Percentiles rank a stretch among this genome's conserved stretches.
Evolutionary conservation across 2,329 filamentous ascomycete species (phyloP).

Genomic region (Plectosphaerella plurivora): DNA sequence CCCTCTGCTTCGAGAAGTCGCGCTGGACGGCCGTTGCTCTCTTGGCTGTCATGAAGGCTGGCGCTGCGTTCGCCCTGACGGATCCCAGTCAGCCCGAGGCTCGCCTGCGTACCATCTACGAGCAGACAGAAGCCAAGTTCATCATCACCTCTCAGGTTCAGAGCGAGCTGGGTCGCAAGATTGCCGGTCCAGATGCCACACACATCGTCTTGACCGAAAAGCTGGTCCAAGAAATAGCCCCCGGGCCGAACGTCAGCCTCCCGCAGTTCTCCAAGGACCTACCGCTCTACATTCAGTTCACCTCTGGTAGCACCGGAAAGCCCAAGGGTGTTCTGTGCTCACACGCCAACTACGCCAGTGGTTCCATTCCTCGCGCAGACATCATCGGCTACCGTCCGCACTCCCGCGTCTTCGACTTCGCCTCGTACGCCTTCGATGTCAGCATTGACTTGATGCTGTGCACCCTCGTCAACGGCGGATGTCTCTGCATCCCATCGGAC

Average conservation of each 20-base stretch:
- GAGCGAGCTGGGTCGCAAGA: constrained; percentile 28
- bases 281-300: constrained; percentile 56
- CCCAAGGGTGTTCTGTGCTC: constrained; percentile 58
- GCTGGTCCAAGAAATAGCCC: constrained; percentile 10
- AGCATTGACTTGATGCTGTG: constrained; percentile 51
- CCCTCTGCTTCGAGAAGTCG: constrained; percentile 47
- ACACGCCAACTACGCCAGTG: constrained; percentile 42
- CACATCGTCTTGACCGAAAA: constrained; percentile 27
- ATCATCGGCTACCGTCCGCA: constrained; percentile 35
- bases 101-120: constrained; percentile 37
- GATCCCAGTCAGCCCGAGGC: constrained; percentile 42
- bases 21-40: constrained; percentile 40
- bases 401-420: constrained; percentile 42
- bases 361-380: constrained; percentile 35
- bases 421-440: constrained; percentile 51
- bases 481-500: constrained; percentile 50
- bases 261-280: constrained; percentile 5
- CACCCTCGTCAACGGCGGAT: constrained; percentile 44
- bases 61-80: constrained; percentile 40
- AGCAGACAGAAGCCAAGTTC: constrained; percentile 33
- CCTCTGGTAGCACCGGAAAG: constrained; percentile 59
- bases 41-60: constrained; percentile 43
- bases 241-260: constrained; percentile 2
- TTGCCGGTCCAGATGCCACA: constrained; percentile 24
- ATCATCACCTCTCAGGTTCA: constrained; percentile 36